Conservation (phyloP, 1,139 yeast genomes). For the Candida buenavistaensis region DNA sequence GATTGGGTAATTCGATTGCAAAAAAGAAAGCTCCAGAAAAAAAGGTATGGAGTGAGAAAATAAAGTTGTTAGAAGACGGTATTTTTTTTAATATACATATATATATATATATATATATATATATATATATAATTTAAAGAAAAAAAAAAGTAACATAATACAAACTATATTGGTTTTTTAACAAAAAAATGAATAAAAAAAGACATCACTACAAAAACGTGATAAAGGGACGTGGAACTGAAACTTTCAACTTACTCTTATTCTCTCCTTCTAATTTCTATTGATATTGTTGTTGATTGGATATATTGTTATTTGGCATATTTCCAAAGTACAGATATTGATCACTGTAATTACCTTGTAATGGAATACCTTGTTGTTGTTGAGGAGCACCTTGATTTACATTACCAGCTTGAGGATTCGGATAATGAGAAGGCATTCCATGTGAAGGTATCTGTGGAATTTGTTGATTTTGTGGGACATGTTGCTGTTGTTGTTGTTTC, state of each 20-base stretch:
- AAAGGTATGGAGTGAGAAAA: no score
- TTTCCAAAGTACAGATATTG: constrained; percentile 63
- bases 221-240: background rate
- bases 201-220: no score
- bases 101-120: constrained; percentile 1
- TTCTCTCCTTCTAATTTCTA: constrained; percentile 11
- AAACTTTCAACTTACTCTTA: background rate
- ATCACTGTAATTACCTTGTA: constrained; percentile 28
- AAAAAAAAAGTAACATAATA: constrained; percentile 1
- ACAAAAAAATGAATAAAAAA: background rate
- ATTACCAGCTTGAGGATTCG: constrained; percentile 30
- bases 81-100: background rate
- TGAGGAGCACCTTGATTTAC: constrained; percentile 14
- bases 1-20: constrained; percentile 14
- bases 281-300: constrained; percentile 43
- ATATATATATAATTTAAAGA: background rate
- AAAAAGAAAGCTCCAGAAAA: constrained; percentile 7
- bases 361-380: constrained; percentile 12
- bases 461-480: constrained; percentile 41
- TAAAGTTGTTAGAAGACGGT: background rate
- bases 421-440: constrained; percentile 12
- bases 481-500: constrained; percentile 31
- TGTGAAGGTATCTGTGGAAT: constrained; percentile 28
- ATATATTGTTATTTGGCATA: constrained; percentile 50
- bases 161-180: no score